These are phyloP conservation scores for Fraxinus pennsylvanica DNA, from an alignment of 257 asterid species.

Conservation along the genomic window DNA sequence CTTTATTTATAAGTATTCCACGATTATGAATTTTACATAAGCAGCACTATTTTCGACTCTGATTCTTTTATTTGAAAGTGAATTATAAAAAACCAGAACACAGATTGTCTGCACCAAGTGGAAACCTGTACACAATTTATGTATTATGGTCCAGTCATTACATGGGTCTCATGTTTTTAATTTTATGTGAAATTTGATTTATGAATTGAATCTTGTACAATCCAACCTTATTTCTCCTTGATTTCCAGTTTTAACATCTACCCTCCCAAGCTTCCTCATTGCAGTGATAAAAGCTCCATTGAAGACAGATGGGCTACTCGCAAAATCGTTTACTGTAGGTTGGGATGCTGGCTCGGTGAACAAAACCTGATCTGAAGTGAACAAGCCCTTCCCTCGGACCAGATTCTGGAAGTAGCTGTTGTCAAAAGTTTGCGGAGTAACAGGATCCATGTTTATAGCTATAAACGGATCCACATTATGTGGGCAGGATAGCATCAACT, in stretches of 20 bases:
- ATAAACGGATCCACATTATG: constrained; percentile 43
- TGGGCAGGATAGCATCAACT: constrained; percentile 60
- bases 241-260: constrained; percentile 59
- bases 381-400: constrained; percentile 61
- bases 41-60: not conserved
- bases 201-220: constrained; percentile 57
- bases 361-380: constrained; percentile 72
- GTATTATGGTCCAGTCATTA: constrained; percentile 14
- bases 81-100: not conserved
- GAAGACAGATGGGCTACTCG: constrained; percentile 45
- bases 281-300: constrained; percentile 56
- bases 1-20: not conserved
- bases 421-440: constrained; percentile 60
- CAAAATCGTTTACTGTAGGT: constrained; percentile 50
- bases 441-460: constrained; percentile 58
- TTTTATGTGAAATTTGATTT: not conserved
- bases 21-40: not conserved
- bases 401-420: constrained; percentile 60
- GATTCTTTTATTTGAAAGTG: not conserved
- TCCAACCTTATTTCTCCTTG: constrained; percentile 64
- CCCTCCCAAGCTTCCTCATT: constrained; percentile 71
- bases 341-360: constrained; percentile 51
- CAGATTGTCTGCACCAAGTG: not conserved
- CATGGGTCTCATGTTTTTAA: not conserved
- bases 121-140: not conserved